These are phyloP conservation scores for Fusarium sp. DNA, from an alignment of 2,329 filamentous ascomycete genomes.

Conservation along the genomic window DNA sequence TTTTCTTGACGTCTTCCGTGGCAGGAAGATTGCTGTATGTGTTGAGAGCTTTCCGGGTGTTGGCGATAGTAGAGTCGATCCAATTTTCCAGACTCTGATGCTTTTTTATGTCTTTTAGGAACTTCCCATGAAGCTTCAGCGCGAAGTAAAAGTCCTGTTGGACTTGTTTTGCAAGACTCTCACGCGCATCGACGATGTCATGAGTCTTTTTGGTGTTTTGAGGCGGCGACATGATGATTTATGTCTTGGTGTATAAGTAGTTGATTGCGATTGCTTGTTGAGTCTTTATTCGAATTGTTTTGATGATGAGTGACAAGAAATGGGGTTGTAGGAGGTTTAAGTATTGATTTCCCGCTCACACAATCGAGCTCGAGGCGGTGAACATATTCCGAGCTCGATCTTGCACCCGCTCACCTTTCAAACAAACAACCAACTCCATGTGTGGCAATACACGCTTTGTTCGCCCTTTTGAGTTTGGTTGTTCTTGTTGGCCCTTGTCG, in stretches of 20 bases:
- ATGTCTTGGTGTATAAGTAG: background rate
- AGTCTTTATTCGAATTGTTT: background rate
- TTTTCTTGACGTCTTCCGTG: no score
- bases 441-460: background rate
- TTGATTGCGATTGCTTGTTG: background rate
- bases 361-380: background rate
- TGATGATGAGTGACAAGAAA: background rate
- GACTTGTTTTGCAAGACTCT: no score
- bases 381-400: background rate
- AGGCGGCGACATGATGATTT: background rate
- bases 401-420: background rate
- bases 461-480: background rate
- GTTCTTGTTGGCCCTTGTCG: background rate
- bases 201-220: no score
- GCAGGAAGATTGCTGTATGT: no score
- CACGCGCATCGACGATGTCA: no score
- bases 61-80: no score
- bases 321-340: background rate
- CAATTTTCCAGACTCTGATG: no score
- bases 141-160: no score
- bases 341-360: rapidly evolving
- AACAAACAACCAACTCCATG: background rate
- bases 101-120: no score
- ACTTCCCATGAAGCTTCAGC: no score
- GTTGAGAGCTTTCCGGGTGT: no score